Evolutionary conservation across 345 rosid genomes (phyloP), one percentile per base, ranked within the genome.

Genomic region (Salix suchowensis): DNA sequence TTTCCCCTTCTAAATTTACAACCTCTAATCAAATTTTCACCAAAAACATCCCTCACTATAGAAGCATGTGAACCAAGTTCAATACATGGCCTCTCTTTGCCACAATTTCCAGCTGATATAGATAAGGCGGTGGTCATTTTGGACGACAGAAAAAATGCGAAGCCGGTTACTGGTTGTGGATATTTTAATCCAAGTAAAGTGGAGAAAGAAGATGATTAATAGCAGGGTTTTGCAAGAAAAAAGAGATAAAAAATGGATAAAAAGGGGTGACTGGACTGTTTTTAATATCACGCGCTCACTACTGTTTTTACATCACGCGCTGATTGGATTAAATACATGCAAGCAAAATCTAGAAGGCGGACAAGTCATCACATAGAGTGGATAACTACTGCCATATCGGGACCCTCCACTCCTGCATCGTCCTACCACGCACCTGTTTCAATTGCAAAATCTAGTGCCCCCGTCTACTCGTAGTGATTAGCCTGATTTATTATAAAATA

Each of bases 31-130:
- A 50, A 62, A 32, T 26, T 23, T 1, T 15, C 46, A 44, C 42
- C 66, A 36, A 74, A 64, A 42, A 62, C 6, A 15, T 64, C 76
- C 21, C 61, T 73, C 7, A 64, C 42, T 0, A 19, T 32, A 30
- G 21, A 19, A 19, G 61, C 21, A 71, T 58, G 37, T 18, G 77
- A 70, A 79, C 80, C 77, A 55, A 78, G 65, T 34, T 85, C 83
- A 32, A 54, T 79, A 21, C 58, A 21, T 73, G 77, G 65, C 70
- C 39, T 67, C 39, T 66, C 72, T 76, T 55, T 66, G 68, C 77
- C 85, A 68, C 78, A 68, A 55, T 77, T 77, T 58, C 81, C 85
- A 71, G 83, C 81, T 39, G 73, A 73, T 23, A 72, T 58, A 12
- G 85, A 82, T 60, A 82, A 23, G 28, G 78, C 65, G 52, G 67